Conservation (phyloP, 768 basidiomycete genomes). For the Leccinum aurantiacum region DNA sequence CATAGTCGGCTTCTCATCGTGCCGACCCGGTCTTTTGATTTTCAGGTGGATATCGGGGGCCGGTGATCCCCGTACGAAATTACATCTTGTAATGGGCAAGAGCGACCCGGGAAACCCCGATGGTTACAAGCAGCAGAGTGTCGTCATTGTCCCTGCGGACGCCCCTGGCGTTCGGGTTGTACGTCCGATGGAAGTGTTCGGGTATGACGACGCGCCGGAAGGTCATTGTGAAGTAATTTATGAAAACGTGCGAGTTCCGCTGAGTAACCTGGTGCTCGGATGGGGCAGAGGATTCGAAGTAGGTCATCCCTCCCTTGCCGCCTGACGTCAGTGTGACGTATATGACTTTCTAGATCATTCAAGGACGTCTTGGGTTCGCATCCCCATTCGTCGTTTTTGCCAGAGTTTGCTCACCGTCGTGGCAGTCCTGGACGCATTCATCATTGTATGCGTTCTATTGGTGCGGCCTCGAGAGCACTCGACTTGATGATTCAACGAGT, state of each 20-base stretch:
- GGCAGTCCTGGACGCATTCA: conserved; percentile 90
- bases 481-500: conserved; percentile 89
- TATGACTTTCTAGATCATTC: conserved; percentile 65
- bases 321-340: neutral
- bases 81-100: conserved; percentile 95
- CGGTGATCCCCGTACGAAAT: conserved; percentile 83
- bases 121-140: conserved; percentile 82
- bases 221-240: conserved; percentile 97
- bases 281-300: conserved; percentile 97
- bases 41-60: conserved; percentile 96
- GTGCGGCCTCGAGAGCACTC: conserved; percentile 79
- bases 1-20: conserved; percentile 11
- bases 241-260: conserved; percentile 88
- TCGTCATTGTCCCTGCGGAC: conserved; percentile 91
- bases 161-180: conserved; percentile 84
- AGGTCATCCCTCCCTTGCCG: conserved; percentile 3
- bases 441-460: conserved; percentile 97
- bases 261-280: conserved; percentile 80
- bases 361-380: conserved; percentile 87
- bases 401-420: neutral
- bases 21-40: conserved; percentile 9
- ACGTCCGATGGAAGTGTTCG: conserved; percentile 92
- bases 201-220: conserved; percentile 94
- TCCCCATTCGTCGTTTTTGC: neutral
- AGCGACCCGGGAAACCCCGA: conserved; percentile 83